Percentiles rank a stretch among this genome's conserved stretches.
Conservation (phyloP, 106 monocot genomes). For the Platanthera zijinensis region DNA sequence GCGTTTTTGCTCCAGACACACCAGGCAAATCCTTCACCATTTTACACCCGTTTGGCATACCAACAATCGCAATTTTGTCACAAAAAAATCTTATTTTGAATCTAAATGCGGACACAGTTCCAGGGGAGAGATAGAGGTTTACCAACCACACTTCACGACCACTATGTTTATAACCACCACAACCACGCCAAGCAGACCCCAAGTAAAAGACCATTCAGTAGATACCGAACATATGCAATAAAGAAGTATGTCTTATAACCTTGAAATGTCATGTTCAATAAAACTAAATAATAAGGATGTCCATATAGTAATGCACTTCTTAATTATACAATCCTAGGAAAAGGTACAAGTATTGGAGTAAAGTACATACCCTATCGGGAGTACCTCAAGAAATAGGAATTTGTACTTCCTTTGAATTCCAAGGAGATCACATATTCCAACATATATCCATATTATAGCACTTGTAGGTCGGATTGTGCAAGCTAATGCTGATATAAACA, state of each 20-base stretch:
- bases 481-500: conserved; percentile 63
- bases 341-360: background rate
- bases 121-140: no score
- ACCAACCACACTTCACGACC: no score
- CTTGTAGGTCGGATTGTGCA: conserved; percentile 92
- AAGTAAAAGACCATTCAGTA: no score
- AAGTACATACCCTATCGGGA: conserved; percentile 80
- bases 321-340: background rate
- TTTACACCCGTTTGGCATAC: no score
- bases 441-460: conserved; percentile 89
- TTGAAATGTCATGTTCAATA: background rate
- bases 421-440: conserved; percentile 63
- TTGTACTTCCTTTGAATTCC: conserved; percentile 18
- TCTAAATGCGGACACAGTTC: no score
- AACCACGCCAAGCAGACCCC: no score
- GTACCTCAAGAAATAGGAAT: conserved; percentile 71
- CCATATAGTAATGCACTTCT: background rate
- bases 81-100: no score
- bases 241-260: background rate
- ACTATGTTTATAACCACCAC: no score
- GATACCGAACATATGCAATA: background rate
- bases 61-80: no score
- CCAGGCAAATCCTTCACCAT: no score
- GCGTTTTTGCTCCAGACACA: no score
- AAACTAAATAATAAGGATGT: background rate